A percentile compares a stretch with the other conserved stretches of the same genome.
These are phyloP conservation scores for Fusarium zealandicum DNA, from an alignment of 2,329 filamentous ascomycete species.

Conservation along the genomic window DNA sequence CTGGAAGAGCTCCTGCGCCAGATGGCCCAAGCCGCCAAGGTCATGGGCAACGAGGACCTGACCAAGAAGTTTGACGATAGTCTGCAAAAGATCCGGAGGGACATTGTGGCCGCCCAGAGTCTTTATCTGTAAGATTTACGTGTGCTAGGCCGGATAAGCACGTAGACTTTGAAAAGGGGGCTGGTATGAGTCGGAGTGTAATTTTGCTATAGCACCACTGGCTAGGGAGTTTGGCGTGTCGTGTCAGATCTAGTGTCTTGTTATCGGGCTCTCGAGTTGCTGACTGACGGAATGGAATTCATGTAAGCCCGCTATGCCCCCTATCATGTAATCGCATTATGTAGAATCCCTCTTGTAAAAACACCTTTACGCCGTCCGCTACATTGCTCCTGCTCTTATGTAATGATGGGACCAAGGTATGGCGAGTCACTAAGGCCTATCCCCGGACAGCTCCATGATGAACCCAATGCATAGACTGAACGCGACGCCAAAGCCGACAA, in stretches of 20 bases:
- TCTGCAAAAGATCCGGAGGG: conserved; percentile 83
- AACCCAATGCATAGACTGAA: conserved; percentile 81
- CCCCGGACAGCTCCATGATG: conserved; percentile 58
- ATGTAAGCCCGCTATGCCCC: conserved; percentile 24
- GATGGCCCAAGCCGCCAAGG: conserved; percentile 94
- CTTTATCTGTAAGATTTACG: conserved; percentile 73
- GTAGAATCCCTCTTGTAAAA: conserved; percentile 13
- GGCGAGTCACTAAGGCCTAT: conserved; percentile 33
- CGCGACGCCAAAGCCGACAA: conserved; percentile 83
- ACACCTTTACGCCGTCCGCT: conserved; percentile 6
- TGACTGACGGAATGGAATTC: conserved; percentile 29
- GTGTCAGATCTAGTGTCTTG: conserved; percentile 28
- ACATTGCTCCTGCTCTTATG: neutral
- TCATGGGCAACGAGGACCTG: conserved; percentile 96
- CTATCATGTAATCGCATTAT: conserved; percentile 3
- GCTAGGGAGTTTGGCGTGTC: conserved; percentile 39
- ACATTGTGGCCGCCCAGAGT: conserved; percentile 94
- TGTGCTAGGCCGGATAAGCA: neutral
- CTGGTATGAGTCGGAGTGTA: conserved; percentile 23
- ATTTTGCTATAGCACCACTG: conserved; percentile 35
- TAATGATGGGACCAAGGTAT: neutral
- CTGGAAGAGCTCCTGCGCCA: conserved; percentile 93
- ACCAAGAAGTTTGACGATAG: conserved; percentile 90
- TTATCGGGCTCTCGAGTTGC: conserved; percentile 16
- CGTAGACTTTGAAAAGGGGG: conserved; percentile 10